Base-by-base conservation (phyloP, 2,329 filamentous ascomycete genomes). In the Metarhizium anisopliae region DNA sequence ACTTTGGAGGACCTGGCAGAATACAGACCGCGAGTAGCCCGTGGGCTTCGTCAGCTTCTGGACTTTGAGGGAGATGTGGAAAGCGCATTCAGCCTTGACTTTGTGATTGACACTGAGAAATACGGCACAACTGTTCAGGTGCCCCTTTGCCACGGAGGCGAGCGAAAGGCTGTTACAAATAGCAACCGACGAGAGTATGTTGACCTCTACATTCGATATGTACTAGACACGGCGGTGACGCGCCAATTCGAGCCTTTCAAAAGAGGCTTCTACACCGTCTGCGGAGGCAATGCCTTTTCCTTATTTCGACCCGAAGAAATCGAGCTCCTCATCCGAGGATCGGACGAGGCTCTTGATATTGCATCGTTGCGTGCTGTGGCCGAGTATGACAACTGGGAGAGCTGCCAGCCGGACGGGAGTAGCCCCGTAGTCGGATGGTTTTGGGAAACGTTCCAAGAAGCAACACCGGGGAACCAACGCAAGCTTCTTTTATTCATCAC, bases 161-260 rank as follows among this genome's bases (percentile, higher is more conserved):
- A 89, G 63, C 82, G 78, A 14, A 83, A 82, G 56, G 75, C 87
- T 4, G 91, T 96, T 49, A 96, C 89, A n/a, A 94, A 90, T 63
- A 70, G 78, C 16, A 96, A 96, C 63, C 81, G 90, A 32, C 82
- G 83, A 60, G 91, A 96, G 64, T 96, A 93, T 64, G 90, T 96
- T 54, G 87, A 93, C 62, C 76, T 90, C 2, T 95, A 95, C 66
- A 82, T 95, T 10, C 83, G 85, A 43, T 88, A 93, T 67, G 70
- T 93, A 10, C 82, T 96, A 11, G 90, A 96, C 63, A 84, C 79
- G 6, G 81, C 89, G 1, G 87, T 96, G 1, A 75, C 82, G 43
- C 81, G 89, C 45, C 91, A 96, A 66, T 96, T 95, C 61, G 90
- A 95, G 67, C 91, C 92, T 0, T 96, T 96, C 77, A 94, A 94